These are phyloP conservation scores for Epichloe aotearoae DNA, from an alignment of 2,329 filamentous ascomycete genomes.

Conservation along the genomic window DNA sequence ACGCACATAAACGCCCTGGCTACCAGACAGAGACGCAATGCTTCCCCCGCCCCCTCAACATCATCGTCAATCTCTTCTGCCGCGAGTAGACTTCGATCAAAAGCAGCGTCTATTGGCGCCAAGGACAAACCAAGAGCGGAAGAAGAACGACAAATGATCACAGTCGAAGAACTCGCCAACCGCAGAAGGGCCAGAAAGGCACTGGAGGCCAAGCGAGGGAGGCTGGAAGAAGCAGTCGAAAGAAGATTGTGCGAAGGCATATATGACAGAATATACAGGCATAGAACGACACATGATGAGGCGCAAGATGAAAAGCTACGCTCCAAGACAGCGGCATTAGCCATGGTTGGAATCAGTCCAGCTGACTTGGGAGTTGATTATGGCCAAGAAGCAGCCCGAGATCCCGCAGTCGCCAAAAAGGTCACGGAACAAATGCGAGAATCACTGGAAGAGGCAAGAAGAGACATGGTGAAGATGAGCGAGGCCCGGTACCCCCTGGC, in stretches of 20 bases:
- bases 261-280: constrained; percentile 81
- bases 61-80: constrained; percentile 42
- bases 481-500: constrained; percentile 77
- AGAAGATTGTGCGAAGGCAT: constrained; percentile 71
- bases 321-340: constrained; percentile 82
- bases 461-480: constrained; percentile 67
- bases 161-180: constrained; percentile 68
- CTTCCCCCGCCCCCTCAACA: constrained; percentile 37
- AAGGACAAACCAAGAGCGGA: constrained; percentile 38
- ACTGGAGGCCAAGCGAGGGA: constrained; percentile 61
- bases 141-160: constrained; percentile 72
- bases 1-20: constrained; percentile 77
- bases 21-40: constrained; percentile 57
- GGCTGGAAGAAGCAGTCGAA: constrained; percentile 86
- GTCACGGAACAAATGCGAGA: constrained; percentile 56
- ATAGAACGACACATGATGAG: constrained; percentile 84
- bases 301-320: constrained; percentile 88
- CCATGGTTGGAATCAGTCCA: constrained; percentile 81
- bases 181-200: constrained; percentile 65
- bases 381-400: constrained; percentile 40
- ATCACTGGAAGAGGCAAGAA: constrained; percentile 56
- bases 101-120: constrained; percentile 39
- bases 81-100: constrained; percentile 41
- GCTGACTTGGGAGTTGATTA: constrained; percentile 73
- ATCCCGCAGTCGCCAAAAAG: constrained; percentile 43